phyloP scores from a whole-genome alignment of 768 basidiomycete species.

The Pisolithus sp. region DNA sequence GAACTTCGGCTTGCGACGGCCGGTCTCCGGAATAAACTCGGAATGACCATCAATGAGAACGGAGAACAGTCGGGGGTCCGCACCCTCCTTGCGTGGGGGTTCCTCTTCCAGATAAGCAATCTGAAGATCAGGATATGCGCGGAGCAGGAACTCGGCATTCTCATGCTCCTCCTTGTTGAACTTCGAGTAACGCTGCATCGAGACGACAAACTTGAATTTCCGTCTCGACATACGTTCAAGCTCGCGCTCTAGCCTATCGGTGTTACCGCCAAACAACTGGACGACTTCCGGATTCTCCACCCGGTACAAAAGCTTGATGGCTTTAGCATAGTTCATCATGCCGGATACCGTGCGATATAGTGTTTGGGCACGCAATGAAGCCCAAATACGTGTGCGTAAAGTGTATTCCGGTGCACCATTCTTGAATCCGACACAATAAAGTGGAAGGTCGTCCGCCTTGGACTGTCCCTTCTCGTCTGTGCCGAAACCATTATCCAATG shows the following conservation, averaged over 20 bases:
- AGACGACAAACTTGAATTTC: conserved; percentile 99
- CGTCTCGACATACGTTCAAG: conserved; percentile 95
- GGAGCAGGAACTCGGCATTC: conserved; percentile 95
- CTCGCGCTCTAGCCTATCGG: conserved; percentile 92
- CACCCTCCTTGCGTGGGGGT: conserved; percentile 86
- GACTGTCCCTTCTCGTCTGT: conserved; percentile 78
- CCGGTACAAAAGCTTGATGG: conserved; percentile 98
- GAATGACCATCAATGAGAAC: conserved; percentile 97
- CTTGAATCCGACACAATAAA: conserved; percentile 99
- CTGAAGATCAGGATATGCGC: conserved; percentile 97
- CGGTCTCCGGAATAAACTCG: conserved; percentile 86
- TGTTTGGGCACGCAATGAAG: conserved; percentile 96
- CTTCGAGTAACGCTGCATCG: conserved; percentile 99
- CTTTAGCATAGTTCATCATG: conserved; percentile 99
- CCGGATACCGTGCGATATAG: conserved; percentile 98
- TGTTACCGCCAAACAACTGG: conserved; percentile 94
- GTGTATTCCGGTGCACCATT: conserved; percentile 98
- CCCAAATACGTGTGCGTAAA: conserved; percentile 98
- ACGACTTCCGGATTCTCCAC: conserved; percentile 99
- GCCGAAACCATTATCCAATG: conserved; percentile 74
- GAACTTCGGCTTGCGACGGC: conserved; percentile 91
- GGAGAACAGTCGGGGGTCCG: conserved; percentile 92
- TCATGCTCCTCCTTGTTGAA: conserved; percentile 99
- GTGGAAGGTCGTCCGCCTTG: conserved; percentile 89
- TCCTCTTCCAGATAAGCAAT: conserved; percentile 99